Evolutionary conservation across 2,329 filamentous ascomycete genomes (phyloP).

Genomic region (Epichloe uncinata): DNA sequence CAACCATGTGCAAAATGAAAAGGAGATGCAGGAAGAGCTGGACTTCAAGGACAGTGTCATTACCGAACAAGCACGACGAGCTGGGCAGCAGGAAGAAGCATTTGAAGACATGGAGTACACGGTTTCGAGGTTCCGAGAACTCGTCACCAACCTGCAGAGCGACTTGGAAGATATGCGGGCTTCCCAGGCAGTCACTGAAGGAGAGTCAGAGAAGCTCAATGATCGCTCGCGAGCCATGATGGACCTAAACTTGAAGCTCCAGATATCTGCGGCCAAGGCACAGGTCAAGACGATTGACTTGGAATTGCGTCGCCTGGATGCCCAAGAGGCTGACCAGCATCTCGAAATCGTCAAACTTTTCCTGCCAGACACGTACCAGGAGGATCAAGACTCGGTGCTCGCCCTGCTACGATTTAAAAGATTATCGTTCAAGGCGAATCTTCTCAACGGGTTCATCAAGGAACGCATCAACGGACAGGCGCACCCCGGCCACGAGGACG

Average conservation of each 20-base stretch:
- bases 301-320: slow-evolving; percentile 74
- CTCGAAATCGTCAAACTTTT: slow-evolving; percentile 81
- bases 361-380: slow-evolving; percentile 69
- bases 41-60: slow-evolving; percentile 79
- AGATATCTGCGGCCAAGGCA: slow-evolving; percentile 78
- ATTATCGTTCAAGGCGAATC: slow-evolving; percentile 72
- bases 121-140: slow-evolving; percentile 72
- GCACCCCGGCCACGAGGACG: slow-evolving; percentile 59
- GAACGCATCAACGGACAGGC: slow-evolving; percentile 60
- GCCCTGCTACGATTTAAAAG: slow-evolving; percentile 80
- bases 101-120: slow-evolving; percentile 87
- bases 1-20: slow-evolving; percentile 86
- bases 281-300: slow-evolving; percentile 91
- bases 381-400: slow-evolving; percentile 74
- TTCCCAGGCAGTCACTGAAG: slow-evolving; percentile 83
- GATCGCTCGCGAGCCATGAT: slow-evolving; percentile 86
- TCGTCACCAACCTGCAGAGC: slow-evolving; percentile 72
- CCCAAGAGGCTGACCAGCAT: slow-evolving; percentile 79
- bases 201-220: slow-evolving; percentile 81
- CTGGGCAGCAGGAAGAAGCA: slow-evolving; percentile 61
- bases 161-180: slow-evolving; percentile 88
- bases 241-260: slow-evolving; percentile 90
- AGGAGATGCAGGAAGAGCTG: slow-evolving; percentile 86
- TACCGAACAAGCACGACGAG: slow-evolving; percentile 62
- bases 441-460: slow-evolving; percentile 66